Evolutionary conservation across 2,329 filamentous ascomycete genomes (phyloP).

Genomic region (Ilyonectria mors-panacis): DNA sequence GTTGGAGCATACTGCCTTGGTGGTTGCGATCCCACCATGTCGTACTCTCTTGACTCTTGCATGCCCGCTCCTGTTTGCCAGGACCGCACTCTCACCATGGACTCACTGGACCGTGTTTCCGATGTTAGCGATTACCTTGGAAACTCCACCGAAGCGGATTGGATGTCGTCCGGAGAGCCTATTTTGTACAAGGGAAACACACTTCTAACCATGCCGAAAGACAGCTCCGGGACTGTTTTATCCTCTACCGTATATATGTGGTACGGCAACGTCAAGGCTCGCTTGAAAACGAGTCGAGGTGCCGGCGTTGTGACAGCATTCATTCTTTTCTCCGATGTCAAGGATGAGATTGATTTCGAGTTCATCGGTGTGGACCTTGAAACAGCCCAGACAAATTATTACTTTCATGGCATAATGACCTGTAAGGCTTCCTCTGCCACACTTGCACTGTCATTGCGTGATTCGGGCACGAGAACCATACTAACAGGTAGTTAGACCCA

Average conservation of each 20-base stretch:
- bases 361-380: constrained; percentile 86
- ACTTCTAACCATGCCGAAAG: constrained; percentile 89
- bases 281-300: constrained; percentile 86
- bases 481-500: constrained; percentile 68
- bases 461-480: neutral
- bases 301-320: constrained; percentile 94
- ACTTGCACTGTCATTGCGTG: neutral
- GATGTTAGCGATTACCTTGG: constrained; percentile 88
- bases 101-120: constrained; percentile 76
- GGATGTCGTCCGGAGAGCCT: constrained; percentile 89
- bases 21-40: constrained; percentile 91
- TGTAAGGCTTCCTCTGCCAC: neutral
- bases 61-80: constrained; percentile 87
- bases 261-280: constrained; percentile 94
- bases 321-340: constrained; percentile 94
- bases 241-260: constrained; percentile 91
- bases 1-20: constrained; percentile 95
- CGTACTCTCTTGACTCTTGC: constrained; percentile 87
- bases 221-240: constrained; percentile 88
- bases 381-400: constrained; percentile 95
- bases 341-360: constrained; percentile 99
- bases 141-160: constrained; percentile 84
- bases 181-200: constrained; percentile 77
- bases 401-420: constrained; percentile 88
- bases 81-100: constrained; percentile 80